These are phyloP conservation scores for Trichosporon sp. DNA, from an alignment of 1,284 basidiomycete species.

Conservation along the genomic window DNA sequence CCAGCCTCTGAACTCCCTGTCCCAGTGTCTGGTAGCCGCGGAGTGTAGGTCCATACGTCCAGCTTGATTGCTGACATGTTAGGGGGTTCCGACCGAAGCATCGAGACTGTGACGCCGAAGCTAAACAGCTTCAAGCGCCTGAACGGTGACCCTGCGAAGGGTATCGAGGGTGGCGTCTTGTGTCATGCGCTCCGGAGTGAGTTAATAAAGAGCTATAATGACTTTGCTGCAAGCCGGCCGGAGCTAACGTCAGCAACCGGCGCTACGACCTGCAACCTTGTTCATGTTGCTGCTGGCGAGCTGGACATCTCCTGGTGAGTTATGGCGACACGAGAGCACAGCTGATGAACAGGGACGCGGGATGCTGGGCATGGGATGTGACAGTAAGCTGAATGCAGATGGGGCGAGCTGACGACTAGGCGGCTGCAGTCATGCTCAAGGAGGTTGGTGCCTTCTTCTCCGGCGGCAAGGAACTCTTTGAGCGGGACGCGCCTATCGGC, in stretches of 20 bases:
- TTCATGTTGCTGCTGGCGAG: conserved; percentile 75
- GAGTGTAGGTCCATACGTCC: conserved; percentile 56
- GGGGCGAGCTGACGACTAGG: conserved; percentile 49
- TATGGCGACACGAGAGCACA: too few relatives aligned
- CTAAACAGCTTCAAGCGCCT: conserved; percentile 65
- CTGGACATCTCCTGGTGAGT: conserved; percentile 66
- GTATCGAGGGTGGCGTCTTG: conserved; percentile 76
- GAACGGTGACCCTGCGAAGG: conserved; percentile 64
- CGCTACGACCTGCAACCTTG: conserved; percentile 74
- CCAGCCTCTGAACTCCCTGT: conserved; percentile 66
- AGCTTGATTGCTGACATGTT: conserved; percentile 8
- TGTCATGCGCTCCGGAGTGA: conserved; percentile 69
- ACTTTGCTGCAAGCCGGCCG: too few relatives aligned
- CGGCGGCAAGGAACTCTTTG: conserved; percentile 57
- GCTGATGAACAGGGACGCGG: conserved; percentile 49
- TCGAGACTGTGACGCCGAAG: conserved; percentile 61
- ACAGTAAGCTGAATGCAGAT: conserved; percentile 55
- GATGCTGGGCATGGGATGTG: conserved; percentile 68
- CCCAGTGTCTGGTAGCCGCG: conserved; percentile 74
- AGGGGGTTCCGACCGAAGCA: conserved; percentile 76
- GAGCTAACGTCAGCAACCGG: conserved; percentile 54
- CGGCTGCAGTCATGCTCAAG: conserved; percentile 82
- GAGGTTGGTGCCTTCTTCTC: conserved; percentile 78
- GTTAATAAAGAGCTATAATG: too few relatives aligned
- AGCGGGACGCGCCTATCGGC: conserved; percentile 56